These are phyloP conservation scores for Aspergillus sclerotialis DNA, from an alignment of 2,329 filamentous ascomycete species.

Conservation along the genomic window DNA sequence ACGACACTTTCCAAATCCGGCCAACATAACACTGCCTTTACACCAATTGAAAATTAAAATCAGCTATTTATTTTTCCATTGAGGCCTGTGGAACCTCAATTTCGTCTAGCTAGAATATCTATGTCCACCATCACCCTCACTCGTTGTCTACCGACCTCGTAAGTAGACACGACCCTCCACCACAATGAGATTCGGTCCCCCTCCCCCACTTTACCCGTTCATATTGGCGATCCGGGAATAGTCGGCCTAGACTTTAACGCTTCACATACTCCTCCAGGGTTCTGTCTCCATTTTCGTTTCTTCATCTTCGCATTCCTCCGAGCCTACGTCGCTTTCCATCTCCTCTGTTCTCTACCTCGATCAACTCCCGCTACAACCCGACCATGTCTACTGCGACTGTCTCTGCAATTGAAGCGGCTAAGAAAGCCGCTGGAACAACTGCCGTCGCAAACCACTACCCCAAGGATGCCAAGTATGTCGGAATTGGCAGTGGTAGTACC, in stretches of 20 bases:
- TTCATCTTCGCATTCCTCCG: constrained; percentile 4
- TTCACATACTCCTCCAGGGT: neutral
- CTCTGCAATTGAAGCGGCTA: constrained; percentile 49
- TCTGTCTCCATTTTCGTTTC: constrained; percentile 2
- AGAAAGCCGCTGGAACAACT: constrained; percentile 51
- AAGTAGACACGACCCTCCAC: too few species aligned
- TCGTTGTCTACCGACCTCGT: neutral
- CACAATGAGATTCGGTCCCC: too few species aligned
- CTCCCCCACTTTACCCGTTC: neutral
- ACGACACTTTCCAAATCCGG: too few species aligned
- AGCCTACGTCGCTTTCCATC: too few species aligned
- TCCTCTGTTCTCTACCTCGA: constrained; percentile 1
- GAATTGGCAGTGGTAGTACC: constrained; percentile 59
- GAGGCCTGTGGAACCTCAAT: too few species aligned
- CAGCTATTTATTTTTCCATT: too few species aligned
- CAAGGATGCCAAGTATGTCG: constrained; percentile 50
- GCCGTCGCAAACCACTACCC: constrained; percentile 57
- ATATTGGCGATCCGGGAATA: neutral
- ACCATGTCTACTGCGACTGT: constrained; percentile 29
- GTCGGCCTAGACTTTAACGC: neutral
- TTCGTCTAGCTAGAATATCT: neutral
- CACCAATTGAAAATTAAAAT: too few species aligned
- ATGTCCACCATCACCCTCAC: neutral
- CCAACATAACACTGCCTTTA: too few species aligned
- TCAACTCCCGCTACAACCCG: too few species aligned